phyloP scores from a whole-genome alignment of 208 protist species.

The Trypanosoma boissoni region DNA sequence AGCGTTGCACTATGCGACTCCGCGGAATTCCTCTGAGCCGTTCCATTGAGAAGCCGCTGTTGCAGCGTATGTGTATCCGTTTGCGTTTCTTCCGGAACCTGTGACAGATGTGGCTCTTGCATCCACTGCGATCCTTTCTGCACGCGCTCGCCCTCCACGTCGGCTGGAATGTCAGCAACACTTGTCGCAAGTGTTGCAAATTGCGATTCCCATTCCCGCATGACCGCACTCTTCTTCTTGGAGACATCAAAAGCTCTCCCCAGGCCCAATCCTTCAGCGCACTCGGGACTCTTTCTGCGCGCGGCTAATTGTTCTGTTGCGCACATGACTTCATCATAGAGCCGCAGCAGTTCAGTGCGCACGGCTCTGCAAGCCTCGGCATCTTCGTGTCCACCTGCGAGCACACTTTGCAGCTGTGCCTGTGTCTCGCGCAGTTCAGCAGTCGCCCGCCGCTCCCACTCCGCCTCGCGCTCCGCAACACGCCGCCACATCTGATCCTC shows the following conservation, averaged over 20 bases:
- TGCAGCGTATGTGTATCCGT: not conserved
- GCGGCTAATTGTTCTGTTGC: conserved; percentile 4
- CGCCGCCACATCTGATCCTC: not conserved
- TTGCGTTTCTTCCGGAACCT: too few species aligned
- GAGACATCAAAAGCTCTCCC: not conserved
- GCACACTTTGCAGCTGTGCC: conserved; percentile 13
- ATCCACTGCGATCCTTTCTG: too few species aligned
- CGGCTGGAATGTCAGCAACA: too few species aligned
- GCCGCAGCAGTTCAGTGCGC: conserved; percentile 15
- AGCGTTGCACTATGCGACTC: conserved; percentile 3
- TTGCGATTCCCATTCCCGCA: too few species aligned
- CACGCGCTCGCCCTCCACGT: too few species aligned
- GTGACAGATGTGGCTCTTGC: too few species aligned
- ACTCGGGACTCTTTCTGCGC: not conserved
- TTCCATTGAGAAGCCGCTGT: not conserved
- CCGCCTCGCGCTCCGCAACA: too few species aligned
- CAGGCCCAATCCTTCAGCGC: too few species aligned
- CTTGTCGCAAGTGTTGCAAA: too few species aligned
- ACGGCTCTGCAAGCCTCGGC: conserved; percentile 15
- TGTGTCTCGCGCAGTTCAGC: conserved; percentile 1
- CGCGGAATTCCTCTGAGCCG: not conserved
- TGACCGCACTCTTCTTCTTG: too few species aligned
- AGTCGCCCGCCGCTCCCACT: conserved; percentile 4
- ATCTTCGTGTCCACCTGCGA: conserved; percentile 13
- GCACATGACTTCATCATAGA: conserved; percentile 19